Conservation (phyloP, 2,329 filamentous ascomycete species). For the Hirsutella thompsonii region DNA sequence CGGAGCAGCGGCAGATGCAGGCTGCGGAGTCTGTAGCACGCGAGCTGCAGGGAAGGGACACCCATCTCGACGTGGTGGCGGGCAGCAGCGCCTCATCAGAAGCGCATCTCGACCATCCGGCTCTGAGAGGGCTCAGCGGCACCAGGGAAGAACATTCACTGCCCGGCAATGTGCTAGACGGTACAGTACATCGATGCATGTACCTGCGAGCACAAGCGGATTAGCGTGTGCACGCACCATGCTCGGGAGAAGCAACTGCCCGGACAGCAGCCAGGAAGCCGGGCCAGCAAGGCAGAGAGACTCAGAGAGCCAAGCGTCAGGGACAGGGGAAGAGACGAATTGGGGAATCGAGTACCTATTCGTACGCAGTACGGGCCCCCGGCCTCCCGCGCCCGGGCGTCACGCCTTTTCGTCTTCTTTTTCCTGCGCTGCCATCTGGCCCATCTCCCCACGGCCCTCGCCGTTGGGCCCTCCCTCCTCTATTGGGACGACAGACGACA, state of each 20-base stretch:
- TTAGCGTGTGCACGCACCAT: too few species aligned
- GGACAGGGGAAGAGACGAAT: background rate
- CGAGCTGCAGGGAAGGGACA: constrained; percentile 10
- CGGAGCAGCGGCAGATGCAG: constrained; percentile 2
- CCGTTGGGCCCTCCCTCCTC: background rate
- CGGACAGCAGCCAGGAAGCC: background rate
- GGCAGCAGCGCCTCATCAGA: background rate
- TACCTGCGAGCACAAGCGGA: too few species aligned
- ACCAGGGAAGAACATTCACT: too few species aligned
- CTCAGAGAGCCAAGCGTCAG: background rate
- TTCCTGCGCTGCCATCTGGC: background rate
- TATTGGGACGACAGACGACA: background rate
- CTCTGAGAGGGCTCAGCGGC: background rate
- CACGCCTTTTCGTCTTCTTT: too few species aligned
- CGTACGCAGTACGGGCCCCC: constrained; percentile 1
- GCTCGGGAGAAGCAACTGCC: background rate
- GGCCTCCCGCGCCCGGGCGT: background rate
- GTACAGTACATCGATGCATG: too few species aligned
- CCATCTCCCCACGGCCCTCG: background rate
- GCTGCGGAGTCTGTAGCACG: constrained; percentile 6
- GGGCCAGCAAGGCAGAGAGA: background rate
- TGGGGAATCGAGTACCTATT: background rate
- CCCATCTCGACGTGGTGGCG: background rate
- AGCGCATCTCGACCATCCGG: background rate
- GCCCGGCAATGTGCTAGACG: too few species aligned